Conservation (phyloP, 2,329 filamentous ascomycete genomes). For the Berkeleyomyces basicola region DNA sequence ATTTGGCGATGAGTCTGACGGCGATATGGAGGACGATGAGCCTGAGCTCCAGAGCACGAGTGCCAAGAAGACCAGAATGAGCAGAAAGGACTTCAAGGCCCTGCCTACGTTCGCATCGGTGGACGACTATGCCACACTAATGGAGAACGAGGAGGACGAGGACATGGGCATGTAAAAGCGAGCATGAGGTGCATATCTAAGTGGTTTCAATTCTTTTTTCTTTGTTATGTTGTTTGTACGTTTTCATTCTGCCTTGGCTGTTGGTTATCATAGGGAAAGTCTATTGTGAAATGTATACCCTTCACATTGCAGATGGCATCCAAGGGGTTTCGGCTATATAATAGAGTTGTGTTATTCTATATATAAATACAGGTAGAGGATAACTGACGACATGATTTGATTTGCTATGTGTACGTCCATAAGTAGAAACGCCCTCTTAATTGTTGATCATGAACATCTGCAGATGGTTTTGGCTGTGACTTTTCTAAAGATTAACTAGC, state of each 20-base stretch:
- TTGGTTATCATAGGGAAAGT: neutral
- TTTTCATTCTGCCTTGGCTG: neutral
- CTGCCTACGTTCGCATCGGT: conserved; percentile 84
- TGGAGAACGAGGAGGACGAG: conserved; percentile 53
- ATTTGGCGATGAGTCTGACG: conserved; percentile 29
- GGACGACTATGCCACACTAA: conserved; percentile 81
- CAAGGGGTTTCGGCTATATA: neutral
- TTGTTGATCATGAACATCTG: too few relatives aligned
- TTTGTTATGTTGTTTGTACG: neutral
- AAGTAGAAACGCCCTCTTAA: too few relatives aligned
- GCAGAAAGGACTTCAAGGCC: conserved; percentile 71
- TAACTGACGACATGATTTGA: too few relatives aligned
- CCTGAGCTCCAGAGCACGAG: conserved; percentile 20
- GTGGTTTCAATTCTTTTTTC: neutral
- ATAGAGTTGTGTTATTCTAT: neutral
- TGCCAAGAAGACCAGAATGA: conserved; percentile 33
- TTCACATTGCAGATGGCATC: neutral
- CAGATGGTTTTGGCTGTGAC: too few relatives aligned
- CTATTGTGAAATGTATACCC: neutral
- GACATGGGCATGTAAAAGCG: conserved; percentile 10
- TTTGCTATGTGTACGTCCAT: too few relatives aligned
- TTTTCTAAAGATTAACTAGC: too few relatives aligned
- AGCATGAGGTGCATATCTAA: neutral
- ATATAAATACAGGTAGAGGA: too few relatives aligned
- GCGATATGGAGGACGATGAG: conserved; percentile 40